These are phyloP conservation scores for Nicotiana noctiflora DNA, from an alignment of 257 asterid genomes.

Conservation along the genomic window DNA sequence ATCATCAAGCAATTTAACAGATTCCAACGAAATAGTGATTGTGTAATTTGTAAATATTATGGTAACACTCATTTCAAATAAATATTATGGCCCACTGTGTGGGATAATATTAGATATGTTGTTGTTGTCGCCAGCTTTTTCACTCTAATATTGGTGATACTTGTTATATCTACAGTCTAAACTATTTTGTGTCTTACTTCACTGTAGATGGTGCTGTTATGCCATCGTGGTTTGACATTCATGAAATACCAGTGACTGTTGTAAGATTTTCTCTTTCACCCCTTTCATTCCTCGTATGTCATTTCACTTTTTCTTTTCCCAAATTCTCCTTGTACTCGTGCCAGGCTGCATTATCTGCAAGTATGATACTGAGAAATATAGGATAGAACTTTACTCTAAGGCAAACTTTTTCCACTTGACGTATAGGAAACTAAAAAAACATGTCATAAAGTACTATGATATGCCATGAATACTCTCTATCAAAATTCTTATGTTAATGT, in stretches of 20 bases:
- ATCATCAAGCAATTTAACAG: background rate
- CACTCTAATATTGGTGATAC: background rate
- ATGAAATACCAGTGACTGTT: constrained; percentile 78
- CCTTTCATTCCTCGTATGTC: background rate
- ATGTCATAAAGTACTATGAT: too few species aligned
- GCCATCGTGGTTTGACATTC: constrained; percentile 99
- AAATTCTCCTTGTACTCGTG: background rate
- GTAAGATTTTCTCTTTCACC: constrained; percentile 44
- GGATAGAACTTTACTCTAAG: background rate
- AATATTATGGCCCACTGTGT: background rate
- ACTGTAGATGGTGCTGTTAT: constrained; percentile 79
- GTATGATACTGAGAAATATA: background rate
- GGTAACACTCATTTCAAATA: background rate
- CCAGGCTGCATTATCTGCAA: background rate
- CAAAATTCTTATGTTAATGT: too few species aligned
- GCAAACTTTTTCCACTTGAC: background rate
- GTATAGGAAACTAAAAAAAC: too few species aligned
- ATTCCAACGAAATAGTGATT: too few species aligned
- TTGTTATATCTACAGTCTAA: background rate
- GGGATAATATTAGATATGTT: too few species aligned
- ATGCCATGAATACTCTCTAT: too few species aligned
- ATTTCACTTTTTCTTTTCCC: constrained; percentile 2
- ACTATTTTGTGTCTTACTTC: background rate
- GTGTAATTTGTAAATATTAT: too few species aligned
- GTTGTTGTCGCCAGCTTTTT: background rate